These are phyloP conservation scores for Striga hermonthica DNA, from an alignment of 305 asterid species.

Conservation along the genomic window DNA sequence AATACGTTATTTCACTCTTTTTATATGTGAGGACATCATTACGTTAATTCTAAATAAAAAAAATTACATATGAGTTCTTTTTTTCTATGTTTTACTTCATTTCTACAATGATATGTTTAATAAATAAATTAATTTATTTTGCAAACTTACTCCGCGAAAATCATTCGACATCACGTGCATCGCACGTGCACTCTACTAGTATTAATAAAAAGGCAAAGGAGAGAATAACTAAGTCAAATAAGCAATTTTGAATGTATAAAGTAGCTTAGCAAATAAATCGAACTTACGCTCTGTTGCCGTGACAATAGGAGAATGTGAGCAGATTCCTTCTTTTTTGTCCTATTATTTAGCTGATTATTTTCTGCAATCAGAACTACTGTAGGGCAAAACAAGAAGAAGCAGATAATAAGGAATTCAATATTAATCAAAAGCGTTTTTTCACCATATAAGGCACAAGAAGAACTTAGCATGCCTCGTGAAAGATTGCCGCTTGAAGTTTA, in stretches of 20 bases:
- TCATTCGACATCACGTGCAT: no score
- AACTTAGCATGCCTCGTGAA: slow-evolving; percentile 66
- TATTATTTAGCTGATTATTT: slow-evolving; percentile 33
- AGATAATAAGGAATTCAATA: slow-evolving; percentile 20
- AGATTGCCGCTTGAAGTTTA: slow-evolving; percentile 74
- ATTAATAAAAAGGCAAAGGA: no score
- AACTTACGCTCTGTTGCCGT: slow-evolving; percentile 88
- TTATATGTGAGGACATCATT: no score
- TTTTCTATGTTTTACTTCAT: no score
- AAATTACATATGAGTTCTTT: no score
- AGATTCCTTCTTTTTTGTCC: slow-evolving; percentile 57
- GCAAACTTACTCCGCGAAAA: no score
- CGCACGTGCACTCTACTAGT: no score
- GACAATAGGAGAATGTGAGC: slow-evolving; percentile 61
- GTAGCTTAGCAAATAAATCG: slow-evolving; percentile 11
- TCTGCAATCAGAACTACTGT: slow-evolving; percentile 47
- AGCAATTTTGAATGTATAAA: no score
- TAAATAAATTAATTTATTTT: no score
- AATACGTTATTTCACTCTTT: no score
- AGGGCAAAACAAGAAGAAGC: slow-evolving; percentile 33
- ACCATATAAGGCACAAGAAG: slow-evolving; percentile 38
- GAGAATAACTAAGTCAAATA: slow-evolving; percentile 3
- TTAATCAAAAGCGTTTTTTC: slow-evolving; percentile 29
- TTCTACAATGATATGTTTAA: no score
- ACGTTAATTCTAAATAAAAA: no score